Base-by-base conservation (phyloP, 345 rosid genomes). In the Citrus inodora region DNA sequence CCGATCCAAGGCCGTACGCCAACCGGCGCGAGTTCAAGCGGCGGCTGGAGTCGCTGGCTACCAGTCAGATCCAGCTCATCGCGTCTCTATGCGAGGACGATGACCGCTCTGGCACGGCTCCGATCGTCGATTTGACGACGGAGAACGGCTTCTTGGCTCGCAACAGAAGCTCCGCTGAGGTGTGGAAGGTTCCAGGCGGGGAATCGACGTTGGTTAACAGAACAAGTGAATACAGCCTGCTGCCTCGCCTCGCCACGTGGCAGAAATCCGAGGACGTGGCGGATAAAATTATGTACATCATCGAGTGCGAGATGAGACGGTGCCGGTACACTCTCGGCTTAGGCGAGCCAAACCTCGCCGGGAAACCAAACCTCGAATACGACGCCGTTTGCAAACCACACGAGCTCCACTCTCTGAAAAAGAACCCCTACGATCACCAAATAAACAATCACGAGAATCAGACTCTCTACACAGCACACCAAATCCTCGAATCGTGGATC, bases 401-500 rank as follows among this genome's bases (percentile, higher is more conserved):
- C 77, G 90, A 89, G 51, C 74, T 96, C 11, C 88, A 90, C 28
- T 61, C 75, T 13, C 85, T 96, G 24, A 93, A 87, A 74, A 82
- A 69, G 74, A 84, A 72, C 8, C 89, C 94, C 2, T 91, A 84
- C 73, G 89, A 86, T 73, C 90, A 87, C 32, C 27, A 35, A 10
- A 67, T 90, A 24, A 88, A 86, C 65, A 96, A 96, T 61, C 84
- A 83, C 25, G 99, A 96, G 89, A 92, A 92, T 70, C 91, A 90
- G 63, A 83, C 83, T 4, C 85, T 96, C 3, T 90, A 89, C 75
- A 85, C 92, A 28, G 63, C 89, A 62, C 91, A 90, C 38, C 99
- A 96, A 86, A 89, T 96, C 33, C 84, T 96, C 22, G 98, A 96
- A 74, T 89, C 93, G 16, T 96, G 99, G 99, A 89, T 94, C 76